Evolutionary conservation across 2,329 filamentous ascomycete species (phyloP).

Genomic region (Cryphonectria carpinicola): DNA sequence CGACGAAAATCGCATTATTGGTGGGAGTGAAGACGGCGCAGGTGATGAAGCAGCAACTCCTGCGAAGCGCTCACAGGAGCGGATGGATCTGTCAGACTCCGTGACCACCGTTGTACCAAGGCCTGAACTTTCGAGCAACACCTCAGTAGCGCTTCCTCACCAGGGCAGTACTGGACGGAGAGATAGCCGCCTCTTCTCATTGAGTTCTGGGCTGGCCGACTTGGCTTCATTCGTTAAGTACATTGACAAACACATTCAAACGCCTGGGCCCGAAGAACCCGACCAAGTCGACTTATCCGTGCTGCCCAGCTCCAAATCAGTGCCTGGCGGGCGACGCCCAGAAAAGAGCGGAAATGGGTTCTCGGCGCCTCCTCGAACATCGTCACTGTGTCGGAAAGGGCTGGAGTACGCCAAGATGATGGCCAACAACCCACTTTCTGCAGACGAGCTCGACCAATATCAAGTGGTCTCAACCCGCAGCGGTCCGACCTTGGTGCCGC

Average conservation of each 20-base stretch:
- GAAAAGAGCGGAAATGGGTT: not conserved
- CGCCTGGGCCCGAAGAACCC: not conserved
- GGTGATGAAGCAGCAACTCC: not conserved
- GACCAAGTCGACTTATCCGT: not conserved
- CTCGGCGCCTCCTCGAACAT: conserved; percentile 21
- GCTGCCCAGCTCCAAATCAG: not conserved
- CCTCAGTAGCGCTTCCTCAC: not conserved
- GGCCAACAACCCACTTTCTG: conserved; percentile 4
- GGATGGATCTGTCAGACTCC: not conserved
- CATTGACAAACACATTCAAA: conserved; percentile 29
- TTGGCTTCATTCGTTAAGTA: conserved; percentile 33
- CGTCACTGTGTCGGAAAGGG: conserved; percentile 23
- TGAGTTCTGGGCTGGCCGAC: conserved; percentile 32
- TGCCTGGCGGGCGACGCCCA: not conserved
- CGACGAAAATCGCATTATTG: not conserved
- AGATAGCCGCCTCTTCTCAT: conserved; percentile 31
- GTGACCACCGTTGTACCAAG: not conserved
- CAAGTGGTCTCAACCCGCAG: conserved; percentile 27
- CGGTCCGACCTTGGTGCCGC: conserved; percentile 47
- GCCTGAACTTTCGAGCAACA: not conserved
- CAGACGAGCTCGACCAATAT: conserved; percentile 22
- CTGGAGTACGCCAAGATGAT: conserved; percentile 16
- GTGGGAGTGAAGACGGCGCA: not conserved
- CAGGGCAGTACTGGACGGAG: conserved; percentile 16
- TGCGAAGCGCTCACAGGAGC: not conserved